Percentiles rank a stretch among this genome's conserved stretches.
These are phyloP conservation scores for Chaetomiaceae sp. DNA, from an alignment of 2,329 filamentous ascomycete species.

Conservation along the genomic window DNA sequence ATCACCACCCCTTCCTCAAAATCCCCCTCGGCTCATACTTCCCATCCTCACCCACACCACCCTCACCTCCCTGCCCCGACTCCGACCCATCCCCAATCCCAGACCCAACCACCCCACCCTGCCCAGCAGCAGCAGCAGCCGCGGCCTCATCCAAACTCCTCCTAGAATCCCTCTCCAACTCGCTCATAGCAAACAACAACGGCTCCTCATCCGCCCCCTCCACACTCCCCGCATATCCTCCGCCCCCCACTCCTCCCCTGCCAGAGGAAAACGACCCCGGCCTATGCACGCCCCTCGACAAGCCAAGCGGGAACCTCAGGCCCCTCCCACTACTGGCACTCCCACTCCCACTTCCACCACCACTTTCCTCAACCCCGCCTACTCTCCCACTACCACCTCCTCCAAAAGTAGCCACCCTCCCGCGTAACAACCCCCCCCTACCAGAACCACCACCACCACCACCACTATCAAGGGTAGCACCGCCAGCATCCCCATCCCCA, in stretches of 20 bases:
- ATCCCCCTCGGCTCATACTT: slow-evolving; percentile 24
- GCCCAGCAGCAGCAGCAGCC: too few species aligned
- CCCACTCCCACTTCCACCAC: slow-evolving; percentile 8
- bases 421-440: too few species aligned
- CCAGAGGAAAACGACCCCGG: slow-evolving; percentile 11
- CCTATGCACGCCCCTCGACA: neutral
- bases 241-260: neutral
- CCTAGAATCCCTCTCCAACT: slow-evolving; percentile 57
- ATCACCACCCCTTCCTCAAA: slow-evolving; percentile 25
- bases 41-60: slow-evolving; percentile 1
- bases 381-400: too few species aligned
- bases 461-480: neutral
- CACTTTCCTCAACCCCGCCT: too few species aligned
- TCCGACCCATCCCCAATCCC: neutral
- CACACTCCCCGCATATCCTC: slow-evolving; percentile 32
- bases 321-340: slow-evolving; percentile 9
- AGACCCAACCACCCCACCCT: neutral
- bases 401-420: too few species aligned
- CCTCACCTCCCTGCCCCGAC: neutral
- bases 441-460: neutral
- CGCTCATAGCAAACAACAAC: slow-evolving; percentile 67
- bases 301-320: neutral
- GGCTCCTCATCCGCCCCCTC: slow-evolving; percentile 61
- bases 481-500: too few species aligned
- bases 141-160: slow-evolving; percentile 58